Evolutionary conservation across 768 basidiomycete species (phyloP).

Genomic region (Suillus tomentosus): DNA sequence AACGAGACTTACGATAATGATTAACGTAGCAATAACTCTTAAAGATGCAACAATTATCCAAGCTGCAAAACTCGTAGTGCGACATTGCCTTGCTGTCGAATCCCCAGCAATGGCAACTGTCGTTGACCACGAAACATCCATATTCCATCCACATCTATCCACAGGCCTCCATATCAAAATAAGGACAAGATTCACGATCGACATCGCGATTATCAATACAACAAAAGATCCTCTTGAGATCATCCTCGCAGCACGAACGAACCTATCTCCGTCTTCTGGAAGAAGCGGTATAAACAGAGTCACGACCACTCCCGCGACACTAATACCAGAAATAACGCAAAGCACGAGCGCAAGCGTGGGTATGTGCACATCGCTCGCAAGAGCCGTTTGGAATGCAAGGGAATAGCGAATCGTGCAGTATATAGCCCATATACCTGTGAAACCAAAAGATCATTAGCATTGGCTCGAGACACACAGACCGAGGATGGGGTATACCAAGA

Average conservation of each 20-base stretch:
- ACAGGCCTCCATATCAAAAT: conserved; percentile 54
- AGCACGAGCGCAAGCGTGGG: conserved; percentile 36
- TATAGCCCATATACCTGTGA: conserved; percentile 55
- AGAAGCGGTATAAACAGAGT: conserved; percentile 41
- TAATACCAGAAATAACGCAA: conserved; percentile 25
- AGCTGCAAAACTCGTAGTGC: conserved; percentile 37
- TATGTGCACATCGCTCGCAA: conserved; percentile 39
- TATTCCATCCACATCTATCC: conserved; percentile 59
- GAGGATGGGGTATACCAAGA: conserved; percentile 35
- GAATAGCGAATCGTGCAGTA: conserved; percentile 70
- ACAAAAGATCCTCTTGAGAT: conserved; percentile 46
- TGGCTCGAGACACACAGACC: conserved; percentile 3
- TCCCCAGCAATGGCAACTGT: conserved; percentile 24
- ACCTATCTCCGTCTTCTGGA: conserved; percentile 27
- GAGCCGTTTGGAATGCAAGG: conserved; percentile 52
- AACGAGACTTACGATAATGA: conserved; percentile 51
- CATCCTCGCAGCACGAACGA: conserved; percentile 14
- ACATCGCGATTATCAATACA: conserved; percentile 50
- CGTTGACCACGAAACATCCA: conserved; percentile 68
- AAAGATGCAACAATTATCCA: conserved; percentile 58
- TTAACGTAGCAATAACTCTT: conserved; percentile 54
- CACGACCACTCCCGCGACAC: conserved; percentile 32
- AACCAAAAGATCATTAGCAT: neutral
- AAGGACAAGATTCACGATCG: conserved; percentile 57
- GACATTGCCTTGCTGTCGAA: conserved; percentile 22